Percentiles rank a stretch among this genome's conserved stretches.
These are phyloP conservation scores for Jaltomata sinuosa DNA, from an alignment of 257 asterid genomes.

Conservation along the genomic window DNA sequence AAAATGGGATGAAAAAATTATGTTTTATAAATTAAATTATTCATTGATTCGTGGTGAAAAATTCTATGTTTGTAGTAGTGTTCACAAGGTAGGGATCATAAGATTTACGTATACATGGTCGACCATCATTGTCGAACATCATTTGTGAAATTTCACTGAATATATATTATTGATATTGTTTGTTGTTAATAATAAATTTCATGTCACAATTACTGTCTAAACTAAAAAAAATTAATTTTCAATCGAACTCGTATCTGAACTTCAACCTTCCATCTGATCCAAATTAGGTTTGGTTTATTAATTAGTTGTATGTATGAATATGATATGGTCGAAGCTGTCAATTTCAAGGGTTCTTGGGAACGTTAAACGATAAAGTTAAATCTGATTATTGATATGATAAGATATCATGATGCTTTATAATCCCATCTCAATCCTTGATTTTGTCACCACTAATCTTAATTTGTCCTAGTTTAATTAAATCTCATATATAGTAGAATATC, in stretches of 20 bases:
- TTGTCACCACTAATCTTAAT: background rate
- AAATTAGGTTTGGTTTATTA: background rate
- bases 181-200: background rate
- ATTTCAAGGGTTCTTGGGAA: conserved; percentile 1
- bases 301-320: background rate
- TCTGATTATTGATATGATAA: background rate
- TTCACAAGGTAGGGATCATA: too few relatives aligned
- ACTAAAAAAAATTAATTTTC: background rate
- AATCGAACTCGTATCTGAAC: background rate
- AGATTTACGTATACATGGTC: too few relatives aligned
- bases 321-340: background rate
- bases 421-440: background rate
- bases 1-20: too few relatives aligned
- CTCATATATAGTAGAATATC: background rate
- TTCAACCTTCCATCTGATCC: background rate
- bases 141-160: too few relatives aligned
- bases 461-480: background rate
- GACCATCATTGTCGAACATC: too few relatives aligned
- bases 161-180: too few relatives aligned
- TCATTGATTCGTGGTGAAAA: too few relatives aligned
- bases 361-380: background rate
- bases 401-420: background rate
- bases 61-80: too few relatives aligned
- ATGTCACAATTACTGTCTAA: background rate
- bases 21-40: too few relatives aligned